Evolutionary conservation across 257 asterid genomes (phyloP).

Genomic region (Gynochthodes officinalis): DNA sequence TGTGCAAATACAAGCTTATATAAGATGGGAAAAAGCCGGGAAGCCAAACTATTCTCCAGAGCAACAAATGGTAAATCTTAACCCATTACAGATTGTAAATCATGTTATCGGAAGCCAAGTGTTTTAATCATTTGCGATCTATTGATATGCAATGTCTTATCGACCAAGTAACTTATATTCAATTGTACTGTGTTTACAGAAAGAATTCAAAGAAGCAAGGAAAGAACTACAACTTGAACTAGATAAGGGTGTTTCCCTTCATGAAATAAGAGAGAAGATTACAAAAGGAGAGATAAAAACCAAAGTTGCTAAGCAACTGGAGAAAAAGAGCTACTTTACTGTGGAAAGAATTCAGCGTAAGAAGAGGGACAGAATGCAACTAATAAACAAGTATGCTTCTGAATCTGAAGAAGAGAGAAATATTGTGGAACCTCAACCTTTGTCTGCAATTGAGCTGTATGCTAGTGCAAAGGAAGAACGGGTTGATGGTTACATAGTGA

Average conservation of each 20-base stretch:
- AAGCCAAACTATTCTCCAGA: slow-evolving; percentile 76
- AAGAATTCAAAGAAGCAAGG: slow-evolving; percentile 88
- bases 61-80: slow-evolving; percentile 63
- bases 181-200: slow-evolving; percentile 39
- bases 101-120: no score
- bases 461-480: slow-evolving; percentile 57
- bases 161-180: slow-evolving; percentile 3
- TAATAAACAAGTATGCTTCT: slow-evolving; percentile 54
- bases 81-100: no score
- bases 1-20: slow-evolving; percentile 70
- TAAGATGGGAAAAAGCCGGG: slow-evolving; percentile 92
- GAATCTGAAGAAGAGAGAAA: slow-evolving; percentile 34
- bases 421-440: slow-evolving; percentile 42
- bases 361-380: slow-evolving; percentile 65
- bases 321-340: slow-evolving; percentile 29
- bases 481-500: slow-evolving; percentile 44
- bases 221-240: slow-evolving; percentile 74
- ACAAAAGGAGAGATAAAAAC: slow-evolving; percentile 63
- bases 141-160: slow-evolving; percentile 4
- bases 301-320: slow-evolving; percentile 53
- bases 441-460: slow-evolving; percentile 53
- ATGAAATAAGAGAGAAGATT: slow-evolving; percentile 54
- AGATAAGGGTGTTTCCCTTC: slow-evolving; percentile 64
- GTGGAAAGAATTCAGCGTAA: slow-evolving; percentile 72
- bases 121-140: neutral